Evolutionary conservation across 2,329 filamentous ascomycete species (phyloP), one percentile per base, ranked within the genome.

Genomic region (Cordyceps tenuipes): DNA sequence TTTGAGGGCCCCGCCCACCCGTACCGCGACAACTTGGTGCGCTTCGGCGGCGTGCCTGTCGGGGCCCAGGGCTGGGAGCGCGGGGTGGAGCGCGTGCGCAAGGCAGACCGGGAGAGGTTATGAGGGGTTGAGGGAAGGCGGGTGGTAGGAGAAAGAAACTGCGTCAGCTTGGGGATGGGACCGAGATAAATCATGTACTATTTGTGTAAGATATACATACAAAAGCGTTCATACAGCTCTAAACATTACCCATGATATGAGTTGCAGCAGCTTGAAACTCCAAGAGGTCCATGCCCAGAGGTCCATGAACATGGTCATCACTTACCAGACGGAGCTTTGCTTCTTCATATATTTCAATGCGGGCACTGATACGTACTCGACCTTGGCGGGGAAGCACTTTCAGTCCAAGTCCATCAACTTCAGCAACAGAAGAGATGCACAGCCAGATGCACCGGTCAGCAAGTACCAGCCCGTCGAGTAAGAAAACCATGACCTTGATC

Each of bases 1-100:
- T 99, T 97, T 73, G 95, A 99, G 76, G 91, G 93, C n/a, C 80
- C 84, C 44, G 85, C 85, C 26, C 92, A 99, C 78, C 95, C 94
- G 44, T 97, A 97, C 74, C 89, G 90, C 82, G 75, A 87, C 73
- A 99, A 99, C 70, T 76, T 97, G 63, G 75, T 97, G 55, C 84
- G 83, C 71, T 88, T 93, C 66, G 82, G 80, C 7, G 87, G 85
- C 17, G 77, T 82, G 66, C 68, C 71, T 46, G 82, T 85, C 1
- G 82, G 82, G 0, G 67, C 73, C 51, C 70, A 76, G 46, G 81
- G 81, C 2, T 85, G 82, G 82, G 74, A 78, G 66, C 73, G 77
- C 64, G 76, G 75, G 1, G 78, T 79, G 1, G 75, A 76, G 70
- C 76, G 74, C 55, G 77, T 85, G 51, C 72, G 82, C 61, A 74